Percentiles rank a stretch among this genome's conserved stretches.
Evolutionary conservation across 2,329 filamentous ascomycete genomes (phyloP).

Genomic region (Cercospora sp.): DNA sequence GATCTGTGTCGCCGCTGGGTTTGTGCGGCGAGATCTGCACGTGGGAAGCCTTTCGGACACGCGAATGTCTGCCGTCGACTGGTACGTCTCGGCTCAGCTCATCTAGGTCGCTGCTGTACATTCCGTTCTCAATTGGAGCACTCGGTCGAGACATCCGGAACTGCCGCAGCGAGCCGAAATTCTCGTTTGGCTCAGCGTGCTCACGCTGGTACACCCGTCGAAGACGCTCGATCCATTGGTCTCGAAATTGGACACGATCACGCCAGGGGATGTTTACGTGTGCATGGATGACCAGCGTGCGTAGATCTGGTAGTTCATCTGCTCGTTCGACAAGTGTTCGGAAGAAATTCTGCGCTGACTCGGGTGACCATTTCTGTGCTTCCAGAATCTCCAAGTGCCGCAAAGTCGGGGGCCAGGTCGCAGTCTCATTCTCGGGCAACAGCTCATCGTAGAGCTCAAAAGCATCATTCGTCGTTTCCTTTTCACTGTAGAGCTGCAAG

Average conservation of each 20-base stretch:
- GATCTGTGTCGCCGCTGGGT: conserved; percentile 29
- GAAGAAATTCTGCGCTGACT: conserved; percentile 75
- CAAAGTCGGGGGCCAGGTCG: conserved; percentile 75
- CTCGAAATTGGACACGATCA: conserved; percentile 74
- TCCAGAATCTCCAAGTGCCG: conserved; percentile 73
- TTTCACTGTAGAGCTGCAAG: conserved; percentile 72
- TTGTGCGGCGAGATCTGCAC: conserved; percentile 34
- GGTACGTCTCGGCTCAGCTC: conserved; percentile 18
- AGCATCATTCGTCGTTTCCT: conserved; percentile 67
- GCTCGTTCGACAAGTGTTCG: conserved; percentile 74
- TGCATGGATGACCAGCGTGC: conserved; percentile 70
- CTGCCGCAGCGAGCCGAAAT: conserved; percentile 47
- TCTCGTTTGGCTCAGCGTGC: conserved; percentile 46
- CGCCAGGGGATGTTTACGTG: conserved; percentile 81
- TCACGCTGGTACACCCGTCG: conserved; percentile 64
- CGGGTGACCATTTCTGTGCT: conserved; percentile 70
- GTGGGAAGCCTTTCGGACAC: conserved; percentile 28
- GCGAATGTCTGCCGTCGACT: conserved; percentile 17
- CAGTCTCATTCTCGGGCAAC: conserved; percentile 63
- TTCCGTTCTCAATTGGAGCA: conserved; percentile 14
- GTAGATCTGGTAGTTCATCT: conserved; percentile 63
- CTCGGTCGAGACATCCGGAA: conserved; percentile 44
- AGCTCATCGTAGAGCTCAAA: conserved; percentile 73
- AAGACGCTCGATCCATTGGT: conserved; percentile 73
- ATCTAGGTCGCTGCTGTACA: conserved; percentile 14